Base-by-base conservation (phyloP, 441 rosid genomes). In the Melastoma candidum region DNA sequence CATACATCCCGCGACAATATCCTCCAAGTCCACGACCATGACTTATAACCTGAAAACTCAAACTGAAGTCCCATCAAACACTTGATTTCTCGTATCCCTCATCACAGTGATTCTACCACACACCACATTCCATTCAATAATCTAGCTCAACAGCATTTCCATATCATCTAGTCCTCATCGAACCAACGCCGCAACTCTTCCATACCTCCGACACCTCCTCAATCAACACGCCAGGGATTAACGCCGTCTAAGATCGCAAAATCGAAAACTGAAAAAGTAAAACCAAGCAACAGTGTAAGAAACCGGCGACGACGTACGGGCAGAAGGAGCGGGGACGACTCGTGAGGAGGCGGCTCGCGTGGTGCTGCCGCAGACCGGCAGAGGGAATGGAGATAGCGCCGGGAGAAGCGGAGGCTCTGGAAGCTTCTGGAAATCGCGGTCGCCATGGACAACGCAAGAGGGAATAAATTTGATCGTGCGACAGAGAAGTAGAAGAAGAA, bases 351-450 rank as follows among this genome's bases (percentile, higher is more conserved):
- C 25, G 49, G 36, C 43, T 51, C 55, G 39, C 67, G n/a, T 10
- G 70, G 41, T 13, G 53, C 63, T 44, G 57, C 11, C 9, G 49
- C 13, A 13, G 63, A 61, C 12, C 54, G 58, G 67, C 66, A 43
- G 60, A 46, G 65, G 13, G 69, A 41, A 47, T 32, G 61, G 17
- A 58, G 50, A 32, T 11, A 68, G 3, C 63, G 51, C 22, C 57
- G 73, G 17, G 66, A 17, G 52, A 58, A 47, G 46, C 74, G 76
- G 12, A 83, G 64, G 48, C 52, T 67, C 24, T 57, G 69, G 12
- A 72, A 75, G 1, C 56, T 80, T 64, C 84, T 77, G 10, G 61
- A 59, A 0, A 89, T 12, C 46, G 70, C 69, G 48, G 84, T 60
- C 52, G 97, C 84, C 97, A 88, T 83, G n/a, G 61, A 56, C 49